Evolutionary conservation across 2,329 filamentous ascomycete species (phyloP).

Genomic region (Stachybotrys chlorohalonatus): DNA sequence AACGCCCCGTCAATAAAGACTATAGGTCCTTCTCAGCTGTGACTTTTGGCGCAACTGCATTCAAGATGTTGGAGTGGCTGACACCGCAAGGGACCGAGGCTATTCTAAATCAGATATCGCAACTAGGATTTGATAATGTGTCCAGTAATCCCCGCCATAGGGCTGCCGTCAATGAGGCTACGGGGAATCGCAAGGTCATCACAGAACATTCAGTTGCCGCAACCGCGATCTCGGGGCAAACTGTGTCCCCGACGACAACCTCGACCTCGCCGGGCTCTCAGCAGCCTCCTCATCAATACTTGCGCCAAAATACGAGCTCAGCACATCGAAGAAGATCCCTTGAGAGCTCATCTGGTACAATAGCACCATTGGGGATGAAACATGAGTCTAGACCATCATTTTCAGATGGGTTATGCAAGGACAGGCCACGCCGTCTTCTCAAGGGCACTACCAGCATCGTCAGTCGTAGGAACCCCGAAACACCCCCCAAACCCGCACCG

Average conservation of each 20-base stretch:
- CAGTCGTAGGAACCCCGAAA: background rate
- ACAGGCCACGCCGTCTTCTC: background rate
- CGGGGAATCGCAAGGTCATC: background rate
- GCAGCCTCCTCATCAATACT: conserved; percentile 5
- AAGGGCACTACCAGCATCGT: background rate
- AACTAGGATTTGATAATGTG: conserved; percentile 1
- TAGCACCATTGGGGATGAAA: background rate
- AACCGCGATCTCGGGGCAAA: background rate
- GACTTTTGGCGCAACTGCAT: conserved; percentile 55
- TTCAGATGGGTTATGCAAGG: background rate
- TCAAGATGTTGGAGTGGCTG: conserved; percentile 65
- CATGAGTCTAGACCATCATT: background rate
- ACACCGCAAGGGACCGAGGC: conserved; percentile 46
- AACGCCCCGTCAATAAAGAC: conserved; percentile 37
- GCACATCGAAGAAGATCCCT: background rate
- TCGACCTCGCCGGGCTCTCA: too few species aligned
- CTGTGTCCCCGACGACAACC: background rate
- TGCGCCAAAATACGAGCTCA: background rate
- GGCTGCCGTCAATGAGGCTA: background rate
- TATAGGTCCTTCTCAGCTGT: conserved; percentile 54
- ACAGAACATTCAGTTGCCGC: background rate
- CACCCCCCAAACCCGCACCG: conserved; percentile 12
- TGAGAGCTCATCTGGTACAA: background rate
- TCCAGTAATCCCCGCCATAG: background rate
- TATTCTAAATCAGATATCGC: conserved; percentile 17